Evolutionary conservation across 2,329 filamentous ascomycete genomes (phyloP).

Genomic region (Septoria petroselini): DNA sequence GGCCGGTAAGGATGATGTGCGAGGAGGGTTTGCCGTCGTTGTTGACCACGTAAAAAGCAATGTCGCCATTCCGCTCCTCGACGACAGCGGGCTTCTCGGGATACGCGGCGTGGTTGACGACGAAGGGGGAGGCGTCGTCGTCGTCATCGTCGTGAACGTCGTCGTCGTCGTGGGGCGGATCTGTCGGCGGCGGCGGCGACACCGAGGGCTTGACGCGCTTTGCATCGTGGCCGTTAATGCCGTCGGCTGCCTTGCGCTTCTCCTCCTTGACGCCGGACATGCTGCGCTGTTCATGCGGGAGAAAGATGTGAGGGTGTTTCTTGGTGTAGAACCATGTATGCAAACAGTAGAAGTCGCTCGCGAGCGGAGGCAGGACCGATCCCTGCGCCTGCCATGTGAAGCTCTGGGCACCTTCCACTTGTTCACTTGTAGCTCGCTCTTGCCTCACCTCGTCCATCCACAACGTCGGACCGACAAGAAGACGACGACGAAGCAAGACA

Average conservation of each 20-base stretch:
- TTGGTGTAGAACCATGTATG: background rate
- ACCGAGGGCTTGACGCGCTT: constrained; percentile 61
- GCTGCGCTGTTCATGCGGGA: constrained; percentile 8
- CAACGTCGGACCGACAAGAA: no score
- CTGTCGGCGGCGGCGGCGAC: constrained; percentile 37
- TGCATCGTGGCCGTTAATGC: constrained; percentile 51
- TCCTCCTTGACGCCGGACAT: constrained; percentile 24
- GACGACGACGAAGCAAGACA: background rate
- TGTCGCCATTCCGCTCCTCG: constrained; percentile 89
- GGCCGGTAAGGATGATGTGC: constrained; percentile 87
- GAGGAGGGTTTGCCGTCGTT: constrained; percentile 87
- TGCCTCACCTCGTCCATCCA: background rate
- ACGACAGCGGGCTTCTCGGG: constrained; percentile 92
- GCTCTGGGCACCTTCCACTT: constrained; percentile 7
- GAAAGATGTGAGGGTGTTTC: background rate
- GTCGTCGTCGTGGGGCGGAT: constrained; percentile 32
- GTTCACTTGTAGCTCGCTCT: constrained; percentile 1
- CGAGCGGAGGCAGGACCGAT: constrained; percentile 6
- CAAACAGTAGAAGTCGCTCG: no score
- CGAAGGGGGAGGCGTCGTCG: constrained; percentile 13
- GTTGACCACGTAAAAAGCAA: constrained; percentile 96
- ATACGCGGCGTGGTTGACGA: constrained; percentile 59
- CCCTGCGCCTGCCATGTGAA: constrained; percentile 9
- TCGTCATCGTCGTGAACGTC: constrained; percentile 18
- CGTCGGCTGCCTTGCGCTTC: constrained; percentile 74